Evolutionary conservation across 2,329 filamentous ascomycete species (phyloP).

Genomic region (Ceratocystis huliohia): DNA sequence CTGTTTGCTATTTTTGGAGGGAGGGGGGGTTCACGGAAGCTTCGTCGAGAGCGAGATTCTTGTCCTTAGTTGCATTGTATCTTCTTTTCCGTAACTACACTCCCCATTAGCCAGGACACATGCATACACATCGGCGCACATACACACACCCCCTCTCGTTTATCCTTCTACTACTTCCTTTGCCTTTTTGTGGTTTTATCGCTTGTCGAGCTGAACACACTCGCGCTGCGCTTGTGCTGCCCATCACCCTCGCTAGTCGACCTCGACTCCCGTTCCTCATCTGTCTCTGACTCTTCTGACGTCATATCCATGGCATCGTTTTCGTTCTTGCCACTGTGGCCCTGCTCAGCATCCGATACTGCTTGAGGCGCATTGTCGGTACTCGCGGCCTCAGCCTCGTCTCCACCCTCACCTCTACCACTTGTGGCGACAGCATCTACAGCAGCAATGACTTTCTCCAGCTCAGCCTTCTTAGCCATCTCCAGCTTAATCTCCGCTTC

Average conservation of each 20-base stretch:
- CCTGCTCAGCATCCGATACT: not conserved
- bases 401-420: not conserved
- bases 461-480: constrained; percentile 43
- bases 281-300: constrained; percentile 27
- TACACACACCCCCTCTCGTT: not conserved
- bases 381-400: not conserved
- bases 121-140: not conserved
- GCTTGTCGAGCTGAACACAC: constrained; percentile 59
- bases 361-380: no score
- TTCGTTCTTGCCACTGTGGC: not conserved
- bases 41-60: not conserved
- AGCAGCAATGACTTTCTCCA: constrained; percentile 31
- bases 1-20: not conserved
- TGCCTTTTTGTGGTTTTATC: constrained; percentile 49
- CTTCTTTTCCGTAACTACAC: not conserved
- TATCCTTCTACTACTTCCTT: constrained; percentile 35
- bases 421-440: constrained; percentile 12
- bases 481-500: constrained; percentile 56
- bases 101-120: not conserved
- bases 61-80: not conserved
- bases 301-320: constrained; percentile 22
- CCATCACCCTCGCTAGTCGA: constrained; percentile 21
- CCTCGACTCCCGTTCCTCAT: constrained; percentile 30
- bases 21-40: not conserved
- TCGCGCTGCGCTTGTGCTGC: constrained; percentile 66